A percentile compares a stretch with the other conserved stretches of the same genome.
Conservation (phyloP, 257 asterid species). For the Coffea eugenioides region DNA sequence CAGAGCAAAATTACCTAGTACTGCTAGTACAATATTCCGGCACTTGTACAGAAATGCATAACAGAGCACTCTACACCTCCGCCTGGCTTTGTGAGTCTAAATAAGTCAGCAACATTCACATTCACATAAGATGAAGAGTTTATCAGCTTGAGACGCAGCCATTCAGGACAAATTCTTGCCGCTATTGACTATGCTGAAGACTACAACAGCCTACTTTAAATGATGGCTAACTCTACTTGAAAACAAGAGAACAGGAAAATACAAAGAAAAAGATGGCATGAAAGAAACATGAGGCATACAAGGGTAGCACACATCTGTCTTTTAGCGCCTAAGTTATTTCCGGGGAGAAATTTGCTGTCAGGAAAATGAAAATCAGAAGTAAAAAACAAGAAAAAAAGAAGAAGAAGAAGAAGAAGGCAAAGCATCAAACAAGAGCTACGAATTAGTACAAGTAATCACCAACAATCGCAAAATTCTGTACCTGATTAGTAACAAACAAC, state of each 20-base stretch:
- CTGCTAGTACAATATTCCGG: background rate
- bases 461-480: no score
- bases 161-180: background rate
- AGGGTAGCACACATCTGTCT: background rate
- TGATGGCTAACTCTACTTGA: background rate
- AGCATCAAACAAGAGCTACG: background rate
- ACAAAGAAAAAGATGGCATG: background rate
- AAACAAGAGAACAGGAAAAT: background rate
- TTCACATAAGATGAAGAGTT: background rate
- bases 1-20: background rate
- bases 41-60: background rate
- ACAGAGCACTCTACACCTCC: background rate
- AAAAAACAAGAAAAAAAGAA: background rate
- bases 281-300: background rate
- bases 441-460: background rate
- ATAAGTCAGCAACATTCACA: background rate
- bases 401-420: background rate
- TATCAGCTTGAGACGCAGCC: background rate
- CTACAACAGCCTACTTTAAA: background rate
- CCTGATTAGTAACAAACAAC: background rate
- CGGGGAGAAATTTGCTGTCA: background rate
- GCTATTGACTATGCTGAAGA: no score
- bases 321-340: background rate
- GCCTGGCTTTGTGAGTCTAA: background rate
- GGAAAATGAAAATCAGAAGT: background rate